These are phyloP conservation scores for Globisporangium okanoganense DNA, from an alignment of 352 stramenopile species.

Conservation along the genomic window DNA sequence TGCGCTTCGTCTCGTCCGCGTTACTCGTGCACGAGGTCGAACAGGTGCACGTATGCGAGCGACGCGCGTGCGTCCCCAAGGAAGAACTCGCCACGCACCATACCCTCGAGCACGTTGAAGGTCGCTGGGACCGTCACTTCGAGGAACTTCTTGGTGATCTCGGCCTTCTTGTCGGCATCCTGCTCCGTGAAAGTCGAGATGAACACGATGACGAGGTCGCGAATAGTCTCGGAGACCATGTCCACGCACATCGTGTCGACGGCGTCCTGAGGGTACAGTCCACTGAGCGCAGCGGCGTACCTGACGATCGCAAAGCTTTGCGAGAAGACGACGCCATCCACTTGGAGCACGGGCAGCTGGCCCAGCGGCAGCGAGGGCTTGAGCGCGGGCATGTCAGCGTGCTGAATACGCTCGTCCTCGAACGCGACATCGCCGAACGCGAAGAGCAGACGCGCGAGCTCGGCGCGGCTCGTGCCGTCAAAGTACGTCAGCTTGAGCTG, in stretches of 20 bases:
- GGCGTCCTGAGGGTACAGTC: slow-evolving; percentile 53
- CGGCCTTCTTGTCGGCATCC: slow-evolving; percentile 36
- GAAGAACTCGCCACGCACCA: slow-evolving; percentile 43
- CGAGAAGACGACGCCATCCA: slow-evolving; percentile 40
- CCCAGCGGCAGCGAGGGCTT: slow-evolving; percentile 53
- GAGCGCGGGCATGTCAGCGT: slow-evolving; percentile 35
- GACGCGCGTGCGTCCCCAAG: slow-evolving; percentile 35
- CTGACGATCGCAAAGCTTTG: slow-evolving; percentile 62
- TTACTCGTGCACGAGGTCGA: slow-evolving; percentile 51
- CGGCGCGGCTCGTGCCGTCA: slow-evolving; percentile 34
- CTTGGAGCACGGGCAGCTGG: slow-evolving; percentile 48
- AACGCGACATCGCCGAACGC: slow-evolving; percentile 54
- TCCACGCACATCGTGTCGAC: slow-evolving; percentile 52
- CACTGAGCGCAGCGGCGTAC: slow-evolving; percentile 47
- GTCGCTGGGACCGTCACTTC: slow-evolving; percentile 21
- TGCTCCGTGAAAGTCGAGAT: slow-evolving; percentile 30
- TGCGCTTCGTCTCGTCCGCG: no score
- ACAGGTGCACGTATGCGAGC: slow-evolving; percentile 48
- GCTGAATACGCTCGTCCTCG: slow-evolving; percentile 50
- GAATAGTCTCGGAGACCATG: slow-evolving; percentile 43
- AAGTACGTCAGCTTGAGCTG: slow-evolving; percentile 78
- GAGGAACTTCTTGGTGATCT: slow-evolving; percentile 24
- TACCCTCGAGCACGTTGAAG: slow-evolving; percentile 19
- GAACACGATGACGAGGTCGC: slow-evolving; percentile 28
- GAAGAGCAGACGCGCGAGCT: slow-evolving; percentile 60